Evolutionary conservation across 306 rosid genomes (phyloP).

Genomic region (Quercus dentata): DNA sequence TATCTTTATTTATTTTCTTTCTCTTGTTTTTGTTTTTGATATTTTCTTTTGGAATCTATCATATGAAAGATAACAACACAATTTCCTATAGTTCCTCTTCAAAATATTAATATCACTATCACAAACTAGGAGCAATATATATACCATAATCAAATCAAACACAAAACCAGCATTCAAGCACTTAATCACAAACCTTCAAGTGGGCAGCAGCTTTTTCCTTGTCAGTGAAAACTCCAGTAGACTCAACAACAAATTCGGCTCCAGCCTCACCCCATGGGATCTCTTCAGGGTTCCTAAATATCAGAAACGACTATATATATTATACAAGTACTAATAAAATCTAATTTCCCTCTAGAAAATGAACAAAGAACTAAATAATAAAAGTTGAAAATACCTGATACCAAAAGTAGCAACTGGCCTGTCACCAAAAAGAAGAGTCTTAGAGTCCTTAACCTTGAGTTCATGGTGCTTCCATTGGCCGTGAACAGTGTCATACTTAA

Average conservation of each 20-base stretch:
- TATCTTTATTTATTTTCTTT: too few relatives aligned
- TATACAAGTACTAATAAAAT: not conserved
- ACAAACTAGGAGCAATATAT: not conserved
- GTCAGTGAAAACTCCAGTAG: constrained; percentile 86
- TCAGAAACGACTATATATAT: not conserved
- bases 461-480: constrained; percentile 39
- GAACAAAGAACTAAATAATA: not conserved
- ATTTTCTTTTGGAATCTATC: too few relatives aligned
- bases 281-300: constrained; percentile 42
- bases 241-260: constrained; percentile 58
- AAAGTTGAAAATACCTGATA: constrained; percentile 18
- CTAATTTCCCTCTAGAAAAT: constrained; percentile 1
- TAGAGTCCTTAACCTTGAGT: constrained; percentile 35
- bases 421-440: constrained; percentile 44
- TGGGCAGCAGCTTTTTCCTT: constrained; percentile 79
- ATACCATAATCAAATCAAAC: not conserved
- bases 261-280: constrained; percentile 57
- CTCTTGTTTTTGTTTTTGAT: too few relatives aligned
- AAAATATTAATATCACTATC: too few relatives aligned
- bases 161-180: not conserved
- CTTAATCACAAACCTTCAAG: constrained; percentile 50
- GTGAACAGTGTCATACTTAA: constrained; percentile 52
- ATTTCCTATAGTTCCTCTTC: too few relatives aligned
- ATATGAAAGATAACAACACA: too few relatives aligned
- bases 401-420: constrained; percentile 40